Evolutionary conservation across 2,329 filamentous ascomycete genomes (phyloP).

Genomic region (Bipolaris sorokiniana): DNA sequence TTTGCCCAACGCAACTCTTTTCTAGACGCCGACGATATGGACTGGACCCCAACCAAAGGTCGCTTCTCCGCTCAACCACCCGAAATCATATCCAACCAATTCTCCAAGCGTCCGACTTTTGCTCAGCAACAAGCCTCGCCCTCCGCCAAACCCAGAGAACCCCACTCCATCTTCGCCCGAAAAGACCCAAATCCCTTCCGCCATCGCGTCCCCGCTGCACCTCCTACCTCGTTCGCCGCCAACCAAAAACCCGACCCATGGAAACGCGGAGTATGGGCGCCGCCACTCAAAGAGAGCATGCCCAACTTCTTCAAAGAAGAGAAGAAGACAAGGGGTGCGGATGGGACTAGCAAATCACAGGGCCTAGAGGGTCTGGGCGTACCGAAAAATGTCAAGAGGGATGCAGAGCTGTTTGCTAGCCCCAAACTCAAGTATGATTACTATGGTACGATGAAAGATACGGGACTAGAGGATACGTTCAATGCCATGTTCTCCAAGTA

Average conservation of each 20-base stretch:
- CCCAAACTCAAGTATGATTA: slow-evolving; percentile 46
- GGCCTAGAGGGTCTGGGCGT: slow-evolving; percentile 32
- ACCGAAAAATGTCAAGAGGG: slow-evolving; percentile 34
- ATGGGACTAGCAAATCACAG: slow-evolving; percentile 16
- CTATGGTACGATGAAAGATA: slow-evolving; percentile 39
- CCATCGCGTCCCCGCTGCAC: slow-evolving; percentile 72
- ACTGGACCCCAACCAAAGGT: slow-evolving; percentile 67
- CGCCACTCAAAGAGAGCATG: slow-evolving; percentile 59
- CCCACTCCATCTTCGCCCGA: slow-evolving; percentile 33
- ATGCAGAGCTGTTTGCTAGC: slow-evolving; percentile 39
- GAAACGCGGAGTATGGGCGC: slow-evolving; percentile 52
- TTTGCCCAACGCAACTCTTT: slow-evolving; percentile 19
- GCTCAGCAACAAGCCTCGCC: not conserved
- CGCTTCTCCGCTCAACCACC: slow-evolving; percentile 48
- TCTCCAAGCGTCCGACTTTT: not conserved
- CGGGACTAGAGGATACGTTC: slow-evolving; percentile 43
- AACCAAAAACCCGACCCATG: slow-evolving; percentile 67
- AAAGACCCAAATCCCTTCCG: slow-evolving; percentile 65
- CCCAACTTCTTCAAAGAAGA: slow-evolving; percentile 60
- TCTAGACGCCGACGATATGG: slow-evolving; percentile 66
- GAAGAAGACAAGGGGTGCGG: slow-evolving; percentile 19
- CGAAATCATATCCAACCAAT: slow-evolving; percentile 31
- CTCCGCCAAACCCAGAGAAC: slow-evolving; percentile 17
- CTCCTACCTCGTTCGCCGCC: slow-evolving; percentile 58
- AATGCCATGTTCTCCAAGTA: slow-evolving; percentile 42